Evolutionary conservation across 108 stramenopile genomes (phyloP).

Genomic region (Skeletonema potamos): DNA sequence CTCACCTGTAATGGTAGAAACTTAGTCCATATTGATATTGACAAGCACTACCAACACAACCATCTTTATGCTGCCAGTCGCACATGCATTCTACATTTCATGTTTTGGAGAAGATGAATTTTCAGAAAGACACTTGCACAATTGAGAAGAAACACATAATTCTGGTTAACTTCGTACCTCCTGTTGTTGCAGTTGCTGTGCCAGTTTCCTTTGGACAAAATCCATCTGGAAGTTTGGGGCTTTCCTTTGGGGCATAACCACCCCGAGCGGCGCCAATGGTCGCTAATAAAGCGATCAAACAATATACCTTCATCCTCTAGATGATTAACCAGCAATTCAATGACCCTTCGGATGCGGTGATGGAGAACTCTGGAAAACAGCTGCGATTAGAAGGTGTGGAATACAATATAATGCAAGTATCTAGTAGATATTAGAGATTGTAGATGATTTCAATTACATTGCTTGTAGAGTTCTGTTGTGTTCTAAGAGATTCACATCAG

Average conservation of each 20-base stretch:
- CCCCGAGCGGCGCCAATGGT: neutral
- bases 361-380: neutral
- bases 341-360: neutral
- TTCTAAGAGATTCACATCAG: neutral
- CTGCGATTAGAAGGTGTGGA: neutral
- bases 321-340: neutral
- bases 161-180: constrained; percentile 46
- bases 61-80: constrained; percentile 80
- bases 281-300: neutral
- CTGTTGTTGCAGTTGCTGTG: constrained; percentile 73
- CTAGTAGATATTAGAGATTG: too few species aligned
- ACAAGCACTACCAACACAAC: constrained; percentile 71
- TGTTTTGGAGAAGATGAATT: neutral
- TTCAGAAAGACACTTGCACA: neutral
- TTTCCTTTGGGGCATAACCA: constrained; percentile 28
- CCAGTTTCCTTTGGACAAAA: constrained; percentile 77
- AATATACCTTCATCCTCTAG: neutral
- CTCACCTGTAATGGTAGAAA: constrained; percentile 69
- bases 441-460: too few species aligned
- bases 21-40: constrained; percentile 79
- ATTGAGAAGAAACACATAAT: neutral
- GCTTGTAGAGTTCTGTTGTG: too few species aligned
- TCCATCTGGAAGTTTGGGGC: constrained; percentile 21
- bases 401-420: neutral
- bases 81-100: constrained; percentile 86